A percentile compares a stretch with the other conserved stretches of the same genome.
These are phyloP conservation scores for Leptoxyphium fumago DNA, from an alignment of 2,329 filamentous ascomycete genomes.

Conservation along the genomic window DNA sequence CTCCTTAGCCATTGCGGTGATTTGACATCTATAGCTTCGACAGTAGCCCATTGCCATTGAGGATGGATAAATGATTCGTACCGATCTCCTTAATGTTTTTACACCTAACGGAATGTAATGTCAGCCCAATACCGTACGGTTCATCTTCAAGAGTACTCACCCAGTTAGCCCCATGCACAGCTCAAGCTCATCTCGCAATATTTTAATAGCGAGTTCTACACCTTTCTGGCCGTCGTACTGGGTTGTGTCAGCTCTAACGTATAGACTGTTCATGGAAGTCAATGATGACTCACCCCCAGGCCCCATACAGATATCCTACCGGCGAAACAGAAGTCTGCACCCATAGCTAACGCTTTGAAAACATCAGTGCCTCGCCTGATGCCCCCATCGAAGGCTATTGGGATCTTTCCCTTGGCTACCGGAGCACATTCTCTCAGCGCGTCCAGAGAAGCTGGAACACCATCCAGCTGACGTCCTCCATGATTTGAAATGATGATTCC, in stretches of 20 bases:
- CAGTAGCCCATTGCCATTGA: not conserved
- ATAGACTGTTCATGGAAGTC: not conserved
- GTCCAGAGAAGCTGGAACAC: constrained; percentile 39
- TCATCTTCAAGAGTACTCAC: too few species aligned
- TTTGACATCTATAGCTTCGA: not conserved
- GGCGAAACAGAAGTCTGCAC: constrained; percentile 36
- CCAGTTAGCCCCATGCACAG: constrained; percentile 24
- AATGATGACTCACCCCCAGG: constrained; percentile 25
- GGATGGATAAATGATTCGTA: not conserved
- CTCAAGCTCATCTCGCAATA: constrained; percentile 16
- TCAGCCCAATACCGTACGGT: too few species aligned
- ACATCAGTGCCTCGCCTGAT: constrained; percentile 42
- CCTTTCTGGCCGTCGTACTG: constrained; percentile 24
- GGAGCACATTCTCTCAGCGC: constrained; percentile 26
- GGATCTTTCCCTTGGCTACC: constrained; percentile 33
- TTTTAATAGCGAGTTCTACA: constrained; percentile 28
- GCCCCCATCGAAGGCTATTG: constrained; percentile 47
- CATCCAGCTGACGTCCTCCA: constrained; percentile 43
- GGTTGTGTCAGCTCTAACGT: constrained; percentile 2
- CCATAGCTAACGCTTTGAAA: constrained; percentile 41
- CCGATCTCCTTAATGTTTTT: constrained; percentile 15
- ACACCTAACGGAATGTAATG: constrained; percentile 6
- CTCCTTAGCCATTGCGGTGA: too few species aligned
- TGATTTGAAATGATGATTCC: constrained; percentile 39
- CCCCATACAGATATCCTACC: constrained; percentile 37